Conservation (phyloP, 352 stramenopile genomes). For the Pythium scleroteichum region DNA sequence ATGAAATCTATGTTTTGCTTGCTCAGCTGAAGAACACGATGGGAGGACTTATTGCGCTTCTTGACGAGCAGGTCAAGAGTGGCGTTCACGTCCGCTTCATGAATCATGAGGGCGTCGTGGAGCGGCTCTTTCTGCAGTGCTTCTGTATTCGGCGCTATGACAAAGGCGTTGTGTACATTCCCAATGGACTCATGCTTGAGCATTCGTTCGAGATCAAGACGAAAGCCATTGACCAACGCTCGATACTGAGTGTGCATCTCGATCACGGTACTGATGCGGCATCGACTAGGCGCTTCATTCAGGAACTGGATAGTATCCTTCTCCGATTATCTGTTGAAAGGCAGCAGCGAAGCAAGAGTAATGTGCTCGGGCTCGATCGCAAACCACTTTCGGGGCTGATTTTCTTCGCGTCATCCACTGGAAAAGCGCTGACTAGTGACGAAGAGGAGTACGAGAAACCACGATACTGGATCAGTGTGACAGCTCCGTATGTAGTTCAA, state of each 20-base stretch:
- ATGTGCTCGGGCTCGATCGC: slow-evolving; percentile 52
- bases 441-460: slow-evolving; percentile 35
- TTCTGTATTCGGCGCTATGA: slow-evolving; percentile 84
- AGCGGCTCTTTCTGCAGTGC: slow-evolving; percentile 78
- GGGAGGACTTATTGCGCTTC: slow-evolving; percentile 73
- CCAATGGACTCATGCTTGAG: slow-evolving; percentile 76
- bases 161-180: slow-evolving; percentile 79
- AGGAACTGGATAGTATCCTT: slow-evolving; percentile 65
- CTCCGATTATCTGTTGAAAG: slow-evolving; percentile 15
- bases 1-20: slow-evolving; percentile 10
- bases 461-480: slow-evolving; percentile 75
- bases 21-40: slow-evolving; percentile 84
- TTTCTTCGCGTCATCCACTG: slow-evolving; percentile 39
- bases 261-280: slow-evolving; percentile 52
- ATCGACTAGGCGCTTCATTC: slow-evolving; percentile 65
- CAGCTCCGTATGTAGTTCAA: slow-evolving; percentile 66
- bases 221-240: slow-evolving; percentile 60
- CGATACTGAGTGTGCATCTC: slow-evolving; percentile 57
- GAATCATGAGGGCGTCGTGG: slow-evolving; percentile 78
- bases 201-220: slow-evolving; percentile 72
- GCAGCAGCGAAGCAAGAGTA: slow-evolving; percentile 33
- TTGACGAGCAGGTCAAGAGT: slow-evolving; percentile 85
- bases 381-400: slow-evolving; percentile 43
- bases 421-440: slow-evolving; percentile 31
- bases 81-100: slow-evolving; percentile 72